Evolutionary conservation across 1,139 yeast species (phyloP), one percentile per base, ranked within the genome.

Genomic region (Hansenula sp.): DNA sequence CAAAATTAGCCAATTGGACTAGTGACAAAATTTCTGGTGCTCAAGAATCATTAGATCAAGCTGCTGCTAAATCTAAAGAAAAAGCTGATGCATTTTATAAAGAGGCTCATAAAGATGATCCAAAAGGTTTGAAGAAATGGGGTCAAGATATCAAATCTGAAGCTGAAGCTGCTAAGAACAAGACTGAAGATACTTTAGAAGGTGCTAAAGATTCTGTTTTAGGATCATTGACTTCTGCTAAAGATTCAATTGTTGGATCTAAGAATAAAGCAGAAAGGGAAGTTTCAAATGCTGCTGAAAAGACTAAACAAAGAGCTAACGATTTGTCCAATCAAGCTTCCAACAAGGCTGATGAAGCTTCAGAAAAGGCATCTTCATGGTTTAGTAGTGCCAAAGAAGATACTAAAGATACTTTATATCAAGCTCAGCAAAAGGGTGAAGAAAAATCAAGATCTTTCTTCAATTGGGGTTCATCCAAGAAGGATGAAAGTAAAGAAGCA

Each of bases 21-120:
- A 46, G 47, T 42, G 59, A 59, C 37, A 55, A 61, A 44, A 39
- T 50, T 28, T 41, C 47, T 20, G 50, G 49, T 29, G 53, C 47
- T 21, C 49, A 52, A 20, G 52, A 44, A 22, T 50, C 47, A 2
- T 54, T 52, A 2, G 53, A 50, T 18, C 56, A 57, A 3, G 46
- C 49, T 30, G 57, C 53, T 34, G 38, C 56, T 38, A 44, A 45
- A 22, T 55, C 59, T 12, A 61, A 61, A 10, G 57, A 51, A 18
- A 61, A 53, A 27, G 69, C 62, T n/a, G 62, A 60, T 22, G 65
- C 62, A 17, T 59, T 69, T 13, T 67, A 62, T 26, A 64, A 69
- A 63, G 70, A 67, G 41, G 64, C 64, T 4, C 62, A 60, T 14
- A 65, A 54, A 29, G 67, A 47, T 27, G 49, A 47, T 19, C 43